Conservation (phyloP, 2,329 filamentous ascomycete species). For the Fusarium mexicanum region DNA sequence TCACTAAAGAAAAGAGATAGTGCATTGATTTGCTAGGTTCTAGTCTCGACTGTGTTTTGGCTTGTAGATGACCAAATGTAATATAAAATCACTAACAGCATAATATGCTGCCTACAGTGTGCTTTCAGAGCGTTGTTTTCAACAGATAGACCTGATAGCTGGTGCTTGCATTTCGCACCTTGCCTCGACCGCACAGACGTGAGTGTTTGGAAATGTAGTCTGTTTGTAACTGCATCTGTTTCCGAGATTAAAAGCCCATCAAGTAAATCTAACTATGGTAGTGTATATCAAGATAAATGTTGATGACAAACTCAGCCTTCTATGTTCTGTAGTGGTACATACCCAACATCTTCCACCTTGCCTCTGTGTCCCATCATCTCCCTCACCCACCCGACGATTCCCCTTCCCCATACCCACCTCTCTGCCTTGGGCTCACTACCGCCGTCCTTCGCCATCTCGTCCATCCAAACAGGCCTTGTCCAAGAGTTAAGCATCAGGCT, state of each 20-base stretch:
- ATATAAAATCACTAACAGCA: neutral
- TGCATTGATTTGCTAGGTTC: too few species aligned
- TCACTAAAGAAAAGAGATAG: too few species aligned
- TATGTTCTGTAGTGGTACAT: constrained; percentile 61
- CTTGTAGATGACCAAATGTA: neutral
- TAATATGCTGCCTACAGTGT: neutral
- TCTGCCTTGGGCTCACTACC: neutral
- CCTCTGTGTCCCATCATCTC: constrained; percentile 52
- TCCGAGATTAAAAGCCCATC: neutral
- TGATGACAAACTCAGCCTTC: neutral
- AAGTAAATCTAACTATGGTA: neutral
- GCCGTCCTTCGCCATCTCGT: constrained; percentile 63
- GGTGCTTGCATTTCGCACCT: neutral
- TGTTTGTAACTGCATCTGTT: neutral
- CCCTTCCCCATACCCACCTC: constrained; percentile 45
- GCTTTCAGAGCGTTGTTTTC: neutral
- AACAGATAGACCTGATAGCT: neutral
- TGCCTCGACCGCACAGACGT: neutral
- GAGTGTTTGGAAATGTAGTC: neutral
- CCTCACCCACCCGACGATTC: constrained; percentile 53
- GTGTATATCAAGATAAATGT: neutral
- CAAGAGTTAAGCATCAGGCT: constrained; percentile 87
- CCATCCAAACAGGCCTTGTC: constrained; percentile 87
- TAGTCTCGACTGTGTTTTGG: neutral
- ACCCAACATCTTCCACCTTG: constrained; percentile 63